These are phyloP conservation scores for Arthrinium phaeospermum DNA, from an alignment of 2,329 filamentous ascomycete species.

Conservation along the genomic window DNA sequence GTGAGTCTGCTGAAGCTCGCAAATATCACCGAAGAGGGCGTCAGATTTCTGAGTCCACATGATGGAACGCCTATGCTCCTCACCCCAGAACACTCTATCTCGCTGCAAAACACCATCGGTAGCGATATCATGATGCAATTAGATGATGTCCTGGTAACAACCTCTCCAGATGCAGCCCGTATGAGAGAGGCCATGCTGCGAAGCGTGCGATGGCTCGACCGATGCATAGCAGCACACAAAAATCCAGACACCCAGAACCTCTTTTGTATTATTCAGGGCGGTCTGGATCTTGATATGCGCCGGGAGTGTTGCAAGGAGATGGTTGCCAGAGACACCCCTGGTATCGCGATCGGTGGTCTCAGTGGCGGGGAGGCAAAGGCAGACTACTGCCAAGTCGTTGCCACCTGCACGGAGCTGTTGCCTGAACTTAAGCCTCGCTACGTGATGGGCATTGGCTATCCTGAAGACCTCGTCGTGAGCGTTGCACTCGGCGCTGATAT, in stretches of 20 bases:
- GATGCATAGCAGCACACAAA: slow-evolving; percentile 89
- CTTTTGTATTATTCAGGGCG: slow-evolving; percentile 98
- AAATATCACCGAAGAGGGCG: slow-evolving; percentile 92
- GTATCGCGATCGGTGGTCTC: slow-evolving; percentile 93
- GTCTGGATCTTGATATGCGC: slow-evolving; percentile 85
- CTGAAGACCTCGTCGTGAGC: slow-evolving; percentile 92
- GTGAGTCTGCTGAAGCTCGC: slow-evolving; percentile 93
- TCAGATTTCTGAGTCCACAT: slow-evolving; percentile 94
- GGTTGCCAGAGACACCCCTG: slow-evolving; percentile 88
- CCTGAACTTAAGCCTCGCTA: slow-evolving; percentile 95
- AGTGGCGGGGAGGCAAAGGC: slow-evolving; percentile 94
- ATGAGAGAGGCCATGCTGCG: slow-evolving; percentile 96
- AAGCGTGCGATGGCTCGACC: slow-evolving; percentile 93
- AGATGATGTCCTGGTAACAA: slow-evolving; percentile 96
- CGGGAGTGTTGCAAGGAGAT: slow-evolving; percentile 84
- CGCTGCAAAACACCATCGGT: slow-evolving; percentile 93
- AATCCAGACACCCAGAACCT: slow-evolving; percentile 86
- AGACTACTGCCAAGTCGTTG: slow-evolving; percentile 89
- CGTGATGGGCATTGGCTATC: slow-evolving; percentile 98
- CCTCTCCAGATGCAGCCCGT: slow-evolving; percentile 83
- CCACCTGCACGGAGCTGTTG: slow-evolving; percentile 81
- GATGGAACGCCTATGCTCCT: slow-evolving; percentile 96
- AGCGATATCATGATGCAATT: slow-evolving; percentile 99
- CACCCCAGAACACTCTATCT: slow-evolving; percentile 96
- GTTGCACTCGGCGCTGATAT: slow-evolving; percentile 96